phyloP scores from a whole-genome alignment of 176 grass and related monocot genomes.

The Avena atlantica region DNA sequence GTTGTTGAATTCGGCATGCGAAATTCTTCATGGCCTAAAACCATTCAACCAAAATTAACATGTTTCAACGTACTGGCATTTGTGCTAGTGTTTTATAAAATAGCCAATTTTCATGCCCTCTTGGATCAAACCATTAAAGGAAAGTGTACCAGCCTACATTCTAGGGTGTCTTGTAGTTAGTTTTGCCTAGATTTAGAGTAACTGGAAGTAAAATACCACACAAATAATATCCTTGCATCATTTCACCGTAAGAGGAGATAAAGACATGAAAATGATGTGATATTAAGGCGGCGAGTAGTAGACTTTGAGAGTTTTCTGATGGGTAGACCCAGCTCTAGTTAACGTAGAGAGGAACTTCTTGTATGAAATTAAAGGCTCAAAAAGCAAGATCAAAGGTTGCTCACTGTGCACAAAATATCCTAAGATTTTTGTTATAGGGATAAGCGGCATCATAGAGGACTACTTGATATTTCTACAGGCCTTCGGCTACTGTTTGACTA shows the following conservation, averaged over 20 bases:
- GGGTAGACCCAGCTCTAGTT: constrained; percentile 14
- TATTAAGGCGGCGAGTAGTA: background rate
- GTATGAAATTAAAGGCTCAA: constrained; percentile 27
- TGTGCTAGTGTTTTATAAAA: too few species aligned
- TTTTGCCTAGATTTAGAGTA: background rate
- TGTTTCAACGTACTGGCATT: too few species aligned
- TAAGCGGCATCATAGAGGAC: background rate
- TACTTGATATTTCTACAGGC: background rate
- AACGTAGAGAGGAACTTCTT: constrained; percentile 25
- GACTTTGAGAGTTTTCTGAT: constrained; percentile 30
- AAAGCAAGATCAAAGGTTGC: constrained; percentile 36
- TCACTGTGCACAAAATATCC: background rate
- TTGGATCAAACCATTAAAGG: too few species aligned
- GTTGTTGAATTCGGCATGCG: too few species aligned
- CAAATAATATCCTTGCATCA: background rate
- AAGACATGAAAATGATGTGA: background rate
- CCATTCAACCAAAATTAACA: too few species aligned
- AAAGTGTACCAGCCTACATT: too few species aligned
- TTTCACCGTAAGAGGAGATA: background rate
- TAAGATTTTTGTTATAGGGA: constrained; percentile 13
- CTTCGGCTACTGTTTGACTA: constrained; percentile 2
- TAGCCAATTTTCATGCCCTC: too few species aligned
- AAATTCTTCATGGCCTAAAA: too few species aligned
- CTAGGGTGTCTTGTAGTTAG: too few species aligned
- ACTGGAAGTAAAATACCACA: background rate